Evolutionary conservation across 2,329 filamentous ascomycete species (phyloP), one percentile per base, ranked within the genome.

Genomic region (Claviceps maximensis): DNA sequence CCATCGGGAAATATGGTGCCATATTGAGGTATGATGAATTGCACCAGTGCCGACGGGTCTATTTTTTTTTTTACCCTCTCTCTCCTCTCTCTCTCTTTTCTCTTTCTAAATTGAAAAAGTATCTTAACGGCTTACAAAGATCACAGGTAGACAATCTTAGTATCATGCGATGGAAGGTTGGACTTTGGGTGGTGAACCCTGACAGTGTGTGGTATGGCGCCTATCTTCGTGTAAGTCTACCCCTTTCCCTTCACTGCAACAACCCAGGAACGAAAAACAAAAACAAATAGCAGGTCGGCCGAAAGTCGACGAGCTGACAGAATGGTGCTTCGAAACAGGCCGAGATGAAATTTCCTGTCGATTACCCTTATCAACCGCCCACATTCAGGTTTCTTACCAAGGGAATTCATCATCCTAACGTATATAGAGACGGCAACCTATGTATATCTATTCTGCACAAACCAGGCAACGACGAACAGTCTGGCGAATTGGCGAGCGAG

Each of bases 361-460:
- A 95, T 62, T 98, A 97, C 69, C 93, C 93, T 0, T 95, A 87
- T 72, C 77, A 80, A 44, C 91, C 91, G 29, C 91, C 91, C 27
- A 86, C 84, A 53, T 97, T 98, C 75, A 84, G 84, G 58, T 97
- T 98, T 71, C 67, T 82, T 19, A 71, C 74, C 23, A 78, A 77
- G 36, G 82, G 86, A 17, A 84, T 97, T 57, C 89, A 82, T 71
- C 91, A 98, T 67, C 91, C 91, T 3, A 98, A 98, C 67, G 84
- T 98, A 63, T 97, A 97, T 71, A 72, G 82, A 6, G 87, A 96
- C 67, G 91, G 91, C 61, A 84, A 84, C 59, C 79, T 97, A 46
- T 97, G 93, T 74, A 97, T 98, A 66, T 96, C 90, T 47, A 98
- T 98, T 62, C 82, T 98, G 12, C 91, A 98, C 69, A 79, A 82